These are phyloP conservation scores for Naganishia vaughanmartiniae DNA, from an alignment of 768 basidiomycete genomes.

Conservation along the genomic window DNA sequence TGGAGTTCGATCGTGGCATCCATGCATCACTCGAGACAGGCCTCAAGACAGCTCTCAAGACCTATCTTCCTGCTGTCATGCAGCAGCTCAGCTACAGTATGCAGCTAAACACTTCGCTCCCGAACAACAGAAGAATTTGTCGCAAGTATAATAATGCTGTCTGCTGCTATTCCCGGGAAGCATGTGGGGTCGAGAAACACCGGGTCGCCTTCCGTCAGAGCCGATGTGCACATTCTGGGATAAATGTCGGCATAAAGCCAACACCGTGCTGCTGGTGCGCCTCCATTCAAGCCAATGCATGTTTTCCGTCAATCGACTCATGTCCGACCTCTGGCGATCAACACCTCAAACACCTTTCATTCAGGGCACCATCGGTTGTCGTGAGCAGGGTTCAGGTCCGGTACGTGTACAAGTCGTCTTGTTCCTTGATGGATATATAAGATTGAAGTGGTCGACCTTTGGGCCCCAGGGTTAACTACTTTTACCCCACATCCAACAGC, in stretches of 20 bases:
- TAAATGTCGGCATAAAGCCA: not conserved
- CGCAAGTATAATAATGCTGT: not conserved
- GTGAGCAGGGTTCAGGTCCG: not conserved
- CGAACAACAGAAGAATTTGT: no score
- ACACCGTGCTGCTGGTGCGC: not conserved
- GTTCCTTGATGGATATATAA: conserved; percentile 20
- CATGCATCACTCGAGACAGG: no score
- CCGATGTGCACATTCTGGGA: not conserved
- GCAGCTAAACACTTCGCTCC: no score
- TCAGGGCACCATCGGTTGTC: conserved; percentile 5
- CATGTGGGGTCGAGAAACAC: not conserved
- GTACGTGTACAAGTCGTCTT: not conserved
- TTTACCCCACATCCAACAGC: conserved; percentile 13
- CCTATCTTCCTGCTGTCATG: no score
- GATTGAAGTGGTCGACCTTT: not conserved
- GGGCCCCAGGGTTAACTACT: conserved; percentile 6
- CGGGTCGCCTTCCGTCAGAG: not conserved
- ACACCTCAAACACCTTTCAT: conserved; percentile 3
- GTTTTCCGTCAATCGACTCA: conserved; percentile 4
- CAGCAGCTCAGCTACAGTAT: no score
- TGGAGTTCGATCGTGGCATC: no score
- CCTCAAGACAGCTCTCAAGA: no score
- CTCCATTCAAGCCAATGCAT: not conserved
- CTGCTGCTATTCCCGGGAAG: not conserved
- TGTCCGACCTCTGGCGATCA: not conserved